phyloP scores from a whole-genome alignment of 2,329 filamentous ascomycete species.

The Talaromyces marneffei region DNA sequence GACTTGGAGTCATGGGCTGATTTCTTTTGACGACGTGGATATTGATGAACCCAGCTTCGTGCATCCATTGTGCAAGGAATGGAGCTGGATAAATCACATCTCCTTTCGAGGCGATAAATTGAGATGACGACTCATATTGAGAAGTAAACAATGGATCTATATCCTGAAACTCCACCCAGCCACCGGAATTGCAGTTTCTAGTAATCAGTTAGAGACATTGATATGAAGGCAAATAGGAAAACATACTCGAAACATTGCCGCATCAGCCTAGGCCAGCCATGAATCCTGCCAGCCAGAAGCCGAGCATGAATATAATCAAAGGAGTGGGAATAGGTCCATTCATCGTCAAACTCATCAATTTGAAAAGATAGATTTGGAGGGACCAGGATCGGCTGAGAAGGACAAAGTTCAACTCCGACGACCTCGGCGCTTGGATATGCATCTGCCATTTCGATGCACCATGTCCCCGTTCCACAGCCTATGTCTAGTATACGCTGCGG shows the following conservation, averaged over 20 bases:
- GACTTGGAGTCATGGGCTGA: not conserved
- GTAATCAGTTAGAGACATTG: not conserved
- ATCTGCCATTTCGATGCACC: conserved; percentile 31
- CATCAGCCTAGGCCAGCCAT: conserved; percentile 15
- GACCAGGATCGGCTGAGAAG: conserved; percentile 39
- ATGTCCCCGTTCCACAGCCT: conserved; percentile 33
- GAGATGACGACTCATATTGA: not conserved
- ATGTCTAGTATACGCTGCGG: conserved; percentile 28
- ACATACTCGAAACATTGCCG: conserved; percentile 25
- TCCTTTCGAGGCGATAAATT: not conserved
- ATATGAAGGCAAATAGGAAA: not conserved
- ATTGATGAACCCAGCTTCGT: conserved; percentile 11
- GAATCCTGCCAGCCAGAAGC: conserved; percentile 14
- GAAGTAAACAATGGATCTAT: not conserved
- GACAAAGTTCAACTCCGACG: conserved; percentile 40
- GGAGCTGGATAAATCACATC: not conserved
- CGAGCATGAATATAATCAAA: conserved; percentile 20
- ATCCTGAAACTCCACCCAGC: conserved; percentile 16
- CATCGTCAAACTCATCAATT: conserved; percentile 17
- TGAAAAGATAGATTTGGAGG: conserved; percentile 20
- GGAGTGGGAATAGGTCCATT: conserved; percentile 14
- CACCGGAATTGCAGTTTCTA: conserved; percentile 12
- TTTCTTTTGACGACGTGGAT: conserved; percentile 6
- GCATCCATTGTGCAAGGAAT: conserved; percentile 10
- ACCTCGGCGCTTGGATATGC: conserved; percentile 32